phyloP scores from a whole-genome alignment of 2,329 filamentous ascomycete genomes.

The Leptographium procerum region DNA sequence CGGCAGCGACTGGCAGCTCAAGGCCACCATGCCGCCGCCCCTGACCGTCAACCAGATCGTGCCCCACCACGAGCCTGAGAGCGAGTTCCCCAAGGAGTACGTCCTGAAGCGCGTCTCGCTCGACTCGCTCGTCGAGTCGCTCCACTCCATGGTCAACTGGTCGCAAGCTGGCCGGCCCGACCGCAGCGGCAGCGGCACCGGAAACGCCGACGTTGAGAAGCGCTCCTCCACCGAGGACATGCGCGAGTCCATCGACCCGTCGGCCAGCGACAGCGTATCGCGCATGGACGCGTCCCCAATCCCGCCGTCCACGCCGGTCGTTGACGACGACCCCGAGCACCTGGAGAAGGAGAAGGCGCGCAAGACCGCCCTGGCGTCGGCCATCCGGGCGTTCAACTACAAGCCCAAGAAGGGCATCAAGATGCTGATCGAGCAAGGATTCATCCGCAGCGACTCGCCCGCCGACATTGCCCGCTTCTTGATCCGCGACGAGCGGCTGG shows the following conservation, averaged over 20 bases:
- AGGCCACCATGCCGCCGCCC: constrained; percentile 74
- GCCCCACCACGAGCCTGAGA: constrained; percentile 46
- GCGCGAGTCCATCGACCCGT: constrained; percentile 68
- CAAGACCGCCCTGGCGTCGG: constrained; percentile 85
- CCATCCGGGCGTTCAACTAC: constrained; percentile 88
- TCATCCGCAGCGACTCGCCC: constrained; percentile 69
- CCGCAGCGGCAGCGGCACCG: constrained; percentile 29
- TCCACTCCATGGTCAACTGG: constrained; percentile 89
- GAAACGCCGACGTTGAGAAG: constrained; percentile 39
- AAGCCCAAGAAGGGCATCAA: constrained; percentile 94
- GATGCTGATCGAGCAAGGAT: constrained; percentile 68
- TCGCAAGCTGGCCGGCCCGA: constrained; percentile 57
- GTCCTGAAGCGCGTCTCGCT: constrained; percentile 81
- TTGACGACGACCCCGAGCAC: constrained; percentile 84
- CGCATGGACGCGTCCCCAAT: constrained; percentile 44
- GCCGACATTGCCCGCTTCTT: constrained; percentile 79
- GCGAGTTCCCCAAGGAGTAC: constrained; percentile 77
- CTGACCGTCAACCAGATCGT: constrained; percentile 69
- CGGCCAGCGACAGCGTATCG: constrained; percentile 47
- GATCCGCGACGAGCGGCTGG: constrained; percentile 66
- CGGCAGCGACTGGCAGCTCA: constrained; percentile 70
- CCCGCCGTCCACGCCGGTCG: constrained; percentile 20
- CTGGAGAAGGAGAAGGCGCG: constrained; percentile 90
- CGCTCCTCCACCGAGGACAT: constrained; percentile 42
- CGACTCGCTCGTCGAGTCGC: constrained; percentile 76